Base-by-base conservation (phyloP, 2,329 filamentous ascomycete genomes). In the Colletotrichum lindemuthianum region DNA sequence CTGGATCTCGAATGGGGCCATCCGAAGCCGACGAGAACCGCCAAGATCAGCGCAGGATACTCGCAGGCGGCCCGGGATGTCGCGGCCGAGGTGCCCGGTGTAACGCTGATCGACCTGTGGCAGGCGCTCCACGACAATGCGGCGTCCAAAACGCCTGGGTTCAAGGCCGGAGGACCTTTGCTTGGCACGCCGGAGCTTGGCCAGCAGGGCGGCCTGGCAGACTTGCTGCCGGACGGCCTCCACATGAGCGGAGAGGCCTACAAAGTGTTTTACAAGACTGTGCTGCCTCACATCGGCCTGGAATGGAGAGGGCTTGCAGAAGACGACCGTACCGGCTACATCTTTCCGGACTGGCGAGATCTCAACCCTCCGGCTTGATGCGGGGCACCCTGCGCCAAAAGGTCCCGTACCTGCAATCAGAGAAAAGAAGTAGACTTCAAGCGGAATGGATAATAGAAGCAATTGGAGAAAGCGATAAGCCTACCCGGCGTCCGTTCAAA, bases 21-120 rank as follows among this genome's bases (percentile, higher is more conserved):
- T 67, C 71, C 75, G 7, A 73, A 77, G 57, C 73, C 72, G 44
- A 80, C 75, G 60, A 84, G 81, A 70, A 79, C 78, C 51, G 80
- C 82, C 15, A 79, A 77, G 69, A 81, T 81, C 69, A 83, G 78
- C 71, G 80, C 86, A 54, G 69, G 84, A 80, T 81, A 92, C 81
- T 74, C 92, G 77, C 71, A 86, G 77, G 71, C 82, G 77, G 77
- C 89, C 82, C 71, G 92, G 79, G 76, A 82, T 74, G 76, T 97
- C 84, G 92, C 91, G 8, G 86, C 88, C 11, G 84, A 88, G 65
- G 82, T 90, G 55, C 80, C 91, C 0, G 90, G 85, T 2, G 81
- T 95, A 3, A 82, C 87, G 0, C 84, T 95, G 2, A 79, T 97
- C 24, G 92, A 98, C 76, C 83, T 98, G 2, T 96, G 92, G 88